Conservation (phyloP, 805 yeast species). For the Danielia reshetovae region DNA sequence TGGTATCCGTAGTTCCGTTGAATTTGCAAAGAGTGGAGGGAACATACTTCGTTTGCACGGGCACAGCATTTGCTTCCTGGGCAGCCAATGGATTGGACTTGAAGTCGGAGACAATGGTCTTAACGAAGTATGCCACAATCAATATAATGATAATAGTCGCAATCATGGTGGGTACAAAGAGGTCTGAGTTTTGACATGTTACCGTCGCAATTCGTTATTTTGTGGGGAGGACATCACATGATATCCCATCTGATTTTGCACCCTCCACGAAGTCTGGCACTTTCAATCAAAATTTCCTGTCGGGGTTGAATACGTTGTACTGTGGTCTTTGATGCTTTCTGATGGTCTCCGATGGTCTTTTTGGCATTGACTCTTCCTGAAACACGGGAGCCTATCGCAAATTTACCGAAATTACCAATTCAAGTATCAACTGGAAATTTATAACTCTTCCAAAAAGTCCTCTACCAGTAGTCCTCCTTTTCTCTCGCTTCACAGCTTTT, state of each 20-base stretch:
- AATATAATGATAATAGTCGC: slow-evolving; percentile 29
- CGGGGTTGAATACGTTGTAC: too few relatives aligned
- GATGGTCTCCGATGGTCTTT: too few relatives aligned
- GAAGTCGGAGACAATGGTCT: slow-evolving; percentile 24
- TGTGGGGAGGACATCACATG: not conserved
- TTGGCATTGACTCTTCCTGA: too few relatives aligned
- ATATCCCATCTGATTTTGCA: not conserved
- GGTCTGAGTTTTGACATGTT: not conserved
- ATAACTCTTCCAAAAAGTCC: too few relatives aligned
- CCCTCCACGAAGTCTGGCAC: too few relatives aligned
- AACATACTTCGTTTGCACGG: slow-evolving; percentile 57
- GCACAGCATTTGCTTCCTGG: slow-evolving; percentile 21
- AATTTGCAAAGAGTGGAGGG: slow-evolving; percentile 69
- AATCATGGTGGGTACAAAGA: slow-evolving; percentile 14
- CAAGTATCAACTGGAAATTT: too few relatives aligned
- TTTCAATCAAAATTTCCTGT: too few relatives aligned
- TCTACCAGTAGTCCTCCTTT: too few relatives aligned
- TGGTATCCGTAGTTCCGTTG: slow-evolving; percentile 77
- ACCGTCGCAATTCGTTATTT: not conserved
- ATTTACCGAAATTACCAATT: too few relatives aligned
- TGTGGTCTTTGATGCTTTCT: too few relatives aligned
- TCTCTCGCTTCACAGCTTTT: too few relatives aligned
- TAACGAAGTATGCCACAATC: slow-evolving; percentile 28
- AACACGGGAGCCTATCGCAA: too few relatives aligned
- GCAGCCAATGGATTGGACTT: slow-evolving; percentile 28